Percentiles rank a stretch among this genome's conserved stretches.
phyloP scores from a whole-genome alignment of 78 protist species.

The Parvularia atlantis region DNA sequence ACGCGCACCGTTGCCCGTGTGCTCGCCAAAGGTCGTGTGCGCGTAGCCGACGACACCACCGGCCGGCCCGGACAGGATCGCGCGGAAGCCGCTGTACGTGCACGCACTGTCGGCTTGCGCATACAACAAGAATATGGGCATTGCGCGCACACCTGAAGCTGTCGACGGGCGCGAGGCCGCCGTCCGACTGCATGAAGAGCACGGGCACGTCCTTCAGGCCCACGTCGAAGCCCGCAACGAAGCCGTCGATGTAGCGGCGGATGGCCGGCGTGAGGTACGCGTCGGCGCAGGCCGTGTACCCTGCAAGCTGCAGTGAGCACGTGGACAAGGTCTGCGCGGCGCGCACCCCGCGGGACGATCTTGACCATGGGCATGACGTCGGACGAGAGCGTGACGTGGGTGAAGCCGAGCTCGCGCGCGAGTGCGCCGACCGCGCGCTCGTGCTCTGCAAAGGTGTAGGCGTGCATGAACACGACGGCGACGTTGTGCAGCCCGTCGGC shows the following conservation, averaged over 20 bases:
- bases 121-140: background rate
- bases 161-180: conserved; percentile 80
- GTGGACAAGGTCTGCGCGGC: too few species aligned
- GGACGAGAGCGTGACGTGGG: conserved; percentile 65
- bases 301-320: too few species aligned
- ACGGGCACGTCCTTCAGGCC: conserved; percentile 44
- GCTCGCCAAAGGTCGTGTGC: conserved; percentile 41
- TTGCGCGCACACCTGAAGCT: conserved; percentile 47
- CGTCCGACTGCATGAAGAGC: conserved; percentile 86
- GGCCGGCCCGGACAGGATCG: conserved; percentile 88
- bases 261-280: conserved; percentile 92
- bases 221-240: conserved; percentile 58
- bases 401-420: conserved; percentile 73
- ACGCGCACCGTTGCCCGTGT: background rate
- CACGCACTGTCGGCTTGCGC: background rate
- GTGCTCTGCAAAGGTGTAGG: conserved; percentile 64
- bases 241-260: conserved; percentile 35
- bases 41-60: conserved; percentile 93
- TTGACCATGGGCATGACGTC: conserved; percentile 63
- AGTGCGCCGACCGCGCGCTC: conserved; percentile 61
- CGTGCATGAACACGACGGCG: conserved; percentile 80
- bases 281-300: conserved; percentile 84
- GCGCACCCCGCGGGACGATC: conserved; percentile 84
- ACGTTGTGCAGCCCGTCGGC: conserved; percentile 49
- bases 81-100: conserved; percentile 46